Conservation (phyloP, 2,329 filamentous ascomycete species). For the Nothophaeocryptopus gaeumannii region DNA sequence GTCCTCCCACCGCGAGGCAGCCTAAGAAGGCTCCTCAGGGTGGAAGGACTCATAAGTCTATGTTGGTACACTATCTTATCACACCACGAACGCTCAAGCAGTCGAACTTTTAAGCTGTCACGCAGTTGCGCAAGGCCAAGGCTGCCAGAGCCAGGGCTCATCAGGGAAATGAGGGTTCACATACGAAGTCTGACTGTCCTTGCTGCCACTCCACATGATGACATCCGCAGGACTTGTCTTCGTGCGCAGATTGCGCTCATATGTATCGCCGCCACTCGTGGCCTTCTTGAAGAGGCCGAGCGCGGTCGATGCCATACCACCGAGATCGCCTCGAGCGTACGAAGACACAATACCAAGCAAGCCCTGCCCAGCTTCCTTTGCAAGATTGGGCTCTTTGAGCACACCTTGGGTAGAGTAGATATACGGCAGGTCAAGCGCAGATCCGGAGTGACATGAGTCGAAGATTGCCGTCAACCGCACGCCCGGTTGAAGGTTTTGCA, state of each 20-base stretch:
- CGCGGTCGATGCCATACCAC: slow-evolving; percentile 75
- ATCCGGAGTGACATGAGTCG: slow-evolving; percentile 77
- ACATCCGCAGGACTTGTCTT: slow-evolving; percentile 95
- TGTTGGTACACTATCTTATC: slow-evolving; percentile 22
- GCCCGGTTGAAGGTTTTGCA: slow-evolving; percentile 72
- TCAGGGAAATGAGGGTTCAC: slow-evolving; percentile 42
- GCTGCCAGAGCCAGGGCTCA: slow-evolving; percentile 7
- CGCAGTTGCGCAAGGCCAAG: too few relatives aligned
- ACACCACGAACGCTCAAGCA: background rate
- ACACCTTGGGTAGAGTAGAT: slow-evolving; percentile 77
- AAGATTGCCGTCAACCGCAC: slow-evolving; percentile 82
- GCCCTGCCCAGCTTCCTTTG: slow-evolving; percentile 73
- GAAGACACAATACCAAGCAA: slow-evolving; percentile 69
- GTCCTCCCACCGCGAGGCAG: slow-evolving; percentile 28
- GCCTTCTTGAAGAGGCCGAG: slow-evolving; percentile 86
- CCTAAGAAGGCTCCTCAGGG: slow-evolving; percentile 26
- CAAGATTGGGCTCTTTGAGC: slow-evolving; percentile 76
- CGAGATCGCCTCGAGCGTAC: slow-evolving; percentile 80
- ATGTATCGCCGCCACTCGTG: slow-evolving; percentile 71
- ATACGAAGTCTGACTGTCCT: slow-evolving; percentile 90
- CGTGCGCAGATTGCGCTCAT: slow-evolving; percentile 77
- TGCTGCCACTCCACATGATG: slow-evolving; percentile 96
- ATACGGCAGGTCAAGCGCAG: slow-evolving; percentile 73
- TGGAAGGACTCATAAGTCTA: slow-evolving; percentile 24
- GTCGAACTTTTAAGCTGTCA: too few relatives aligned